Evolutionary conservation across 495 filamentous ascomycete genomes (phyloP).

Genomic region (Xylaria castorea): DNA sequence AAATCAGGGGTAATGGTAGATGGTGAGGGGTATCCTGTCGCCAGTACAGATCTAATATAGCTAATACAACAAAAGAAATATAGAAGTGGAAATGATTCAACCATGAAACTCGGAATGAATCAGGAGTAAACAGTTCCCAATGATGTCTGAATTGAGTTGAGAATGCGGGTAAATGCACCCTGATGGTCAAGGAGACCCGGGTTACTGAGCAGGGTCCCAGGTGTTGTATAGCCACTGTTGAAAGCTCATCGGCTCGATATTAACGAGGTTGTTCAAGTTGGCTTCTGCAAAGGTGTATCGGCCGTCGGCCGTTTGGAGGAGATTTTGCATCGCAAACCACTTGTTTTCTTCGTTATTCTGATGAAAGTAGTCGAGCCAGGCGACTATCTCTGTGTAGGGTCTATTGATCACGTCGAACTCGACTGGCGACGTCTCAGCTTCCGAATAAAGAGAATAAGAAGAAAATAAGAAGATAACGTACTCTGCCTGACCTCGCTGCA

Average conservation of each 20-base stretch:
- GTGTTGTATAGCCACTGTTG: slow-evolving; percentile 55
- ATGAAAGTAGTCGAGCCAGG: slow-evolving; percentile 49
- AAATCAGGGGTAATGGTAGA: not conserved
- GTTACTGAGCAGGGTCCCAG: slow-evolving; percentile 48
- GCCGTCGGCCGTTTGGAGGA: slow-evolving; percentile 58
- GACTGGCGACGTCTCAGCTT: slow-evolving; percentile 39
- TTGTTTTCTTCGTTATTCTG: slow-evolving; percentile 43
- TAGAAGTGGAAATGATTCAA: slow-evolving; percentile 8
- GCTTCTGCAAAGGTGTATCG: slow-evolving; percentile 54
- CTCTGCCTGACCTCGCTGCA: slow-evolving; percentile 51
- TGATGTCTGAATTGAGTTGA: not conserved
- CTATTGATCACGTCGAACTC: slow-evolving; percentile 47
- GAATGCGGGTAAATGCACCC: not conserved
- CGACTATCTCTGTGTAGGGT: slow-evolving; percentile 51
- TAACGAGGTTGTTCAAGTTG: slow-evolving; percentile 52
- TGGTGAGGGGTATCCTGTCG: slow-evolving; percentile 15
- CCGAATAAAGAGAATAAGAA: slow-evolving; percentile 3
- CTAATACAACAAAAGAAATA: slow-evolving; percentile 2
- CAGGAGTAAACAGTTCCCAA: not conserved
- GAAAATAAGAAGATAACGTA: slow-evolving; percentile 35
- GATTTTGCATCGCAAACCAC: slow-evolving; percentile 51
- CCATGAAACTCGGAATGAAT: not conserved
- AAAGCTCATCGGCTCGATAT: slow-evolving; percentile 53
- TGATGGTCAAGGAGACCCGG: not conserved
- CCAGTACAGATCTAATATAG: slow-evolving; percentile 26